These are phyloP conservation scores for Fraxinus pennsylvanica DNA, from an alignment of 257 asterid genomes.

Conservation along the genomic window DNA sequence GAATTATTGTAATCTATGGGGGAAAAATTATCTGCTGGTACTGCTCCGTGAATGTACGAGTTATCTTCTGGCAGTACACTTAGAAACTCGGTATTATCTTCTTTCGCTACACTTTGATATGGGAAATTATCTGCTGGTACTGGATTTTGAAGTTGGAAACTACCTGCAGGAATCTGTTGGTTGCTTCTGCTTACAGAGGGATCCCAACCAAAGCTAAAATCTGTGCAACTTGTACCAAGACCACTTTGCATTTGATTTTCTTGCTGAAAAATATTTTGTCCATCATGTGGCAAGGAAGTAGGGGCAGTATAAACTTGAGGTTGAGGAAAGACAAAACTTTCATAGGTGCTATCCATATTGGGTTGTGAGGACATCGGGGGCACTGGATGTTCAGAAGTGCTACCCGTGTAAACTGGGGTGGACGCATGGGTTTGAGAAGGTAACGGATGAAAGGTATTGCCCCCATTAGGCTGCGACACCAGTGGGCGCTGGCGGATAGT, in stretches of 20 bases:
- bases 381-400: conserved; percentile 27
- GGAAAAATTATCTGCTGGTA: conserved; percentile 21
- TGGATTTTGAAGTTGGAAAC: conserved; percentile 20
- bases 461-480: conserved; percentile 24
- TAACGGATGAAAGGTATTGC: conserved; percentile 8
- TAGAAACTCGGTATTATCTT: conserved; percentile 24
- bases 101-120: conserved; percentile 16
- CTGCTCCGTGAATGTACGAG: conserved; percentile 20
- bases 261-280: conserved; percentile 32
- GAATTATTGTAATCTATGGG: conserved; percentile 22
- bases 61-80: conserved; percentile 15
- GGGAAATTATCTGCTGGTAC: not conserved
- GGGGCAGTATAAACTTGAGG: conserved; percentile 27
- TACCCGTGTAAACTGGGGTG: conserved; percentile 28
- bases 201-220: conserved; percentile 34
- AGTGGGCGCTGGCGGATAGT: conserved; percentile 23
- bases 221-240: conserved; percentile 23
- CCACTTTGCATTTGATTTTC: conserved; percentile 33
- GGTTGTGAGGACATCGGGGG: conserved; percentile 28
- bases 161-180: conserved; percentile 31
- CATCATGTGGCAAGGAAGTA: conserved; percentile 11
- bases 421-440: conserved; percentile 33
- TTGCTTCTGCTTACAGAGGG: conserved; percentile 28
- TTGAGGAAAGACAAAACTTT: conserved; percentile 27
- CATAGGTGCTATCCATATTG: conserved; percentile 26